Percentiles rank a stretch among this genome's conserved stretches.
phyloP scores from a whole-genome alignment of 2,329 filamentous ascomycete genomes.

The Thielaviopsis euricoi region DNA sequence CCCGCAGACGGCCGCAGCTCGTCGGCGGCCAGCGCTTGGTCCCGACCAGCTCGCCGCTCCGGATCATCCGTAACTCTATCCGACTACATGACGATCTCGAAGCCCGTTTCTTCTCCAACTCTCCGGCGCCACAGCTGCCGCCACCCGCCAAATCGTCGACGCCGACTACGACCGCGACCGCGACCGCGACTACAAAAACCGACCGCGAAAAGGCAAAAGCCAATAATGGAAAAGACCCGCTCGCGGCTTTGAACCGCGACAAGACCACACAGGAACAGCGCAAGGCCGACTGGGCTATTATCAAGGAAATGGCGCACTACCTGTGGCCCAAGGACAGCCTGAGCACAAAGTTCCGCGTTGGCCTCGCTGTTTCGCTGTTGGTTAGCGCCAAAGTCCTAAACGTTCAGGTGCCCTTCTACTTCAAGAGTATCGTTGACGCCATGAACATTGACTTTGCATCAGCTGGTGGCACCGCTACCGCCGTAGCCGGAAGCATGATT shows the following conservation, averaged over 20 bases:
- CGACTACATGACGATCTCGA: conserved; percentile 7
- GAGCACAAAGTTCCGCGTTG: conserved; percentile 64
- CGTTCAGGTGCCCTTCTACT: conserved; percentile 97
- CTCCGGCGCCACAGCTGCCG: background rate
- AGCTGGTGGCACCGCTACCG: conserved; percentile 73
- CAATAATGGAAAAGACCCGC: conserved; percentile 26
- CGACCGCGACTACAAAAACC: background rate
- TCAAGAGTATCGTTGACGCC: conserved; percentile 91
- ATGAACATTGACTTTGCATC: conserved; percentile 93
- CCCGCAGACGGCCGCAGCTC: conserved; percentile 1
- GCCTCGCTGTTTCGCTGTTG: conserved; percentile 66
- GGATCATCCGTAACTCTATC: conserved; percentile 6
- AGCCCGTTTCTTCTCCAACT: conserved; percentile 3
- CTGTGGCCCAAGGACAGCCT: conserved; percentile 79
- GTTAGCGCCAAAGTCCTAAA: conserved; percentile 89
- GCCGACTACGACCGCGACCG: background rate
- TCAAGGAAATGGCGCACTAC: conserved; percentile 93
- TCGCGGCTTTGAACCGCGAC: conserved; percentile 42
- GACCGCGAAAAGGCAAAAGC: conserved; percentile 6
- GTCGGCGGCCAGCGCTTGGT: conserved; percentile 3
- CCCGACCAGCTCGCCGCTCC: conserved; percentile 1
- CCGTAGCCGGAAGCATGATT: conserved; percentile 83
- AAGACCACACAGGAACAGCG: conserved; percentile 72
- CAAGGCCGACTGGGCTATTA: conserved; percentile 95
- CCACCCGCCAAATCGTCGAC: background rate